Evolutionary conservation across 345 rosid genomes (phyloP), one percentile per base, ranked within the genome.

Genomic region (Boechera stricta): DNA sequence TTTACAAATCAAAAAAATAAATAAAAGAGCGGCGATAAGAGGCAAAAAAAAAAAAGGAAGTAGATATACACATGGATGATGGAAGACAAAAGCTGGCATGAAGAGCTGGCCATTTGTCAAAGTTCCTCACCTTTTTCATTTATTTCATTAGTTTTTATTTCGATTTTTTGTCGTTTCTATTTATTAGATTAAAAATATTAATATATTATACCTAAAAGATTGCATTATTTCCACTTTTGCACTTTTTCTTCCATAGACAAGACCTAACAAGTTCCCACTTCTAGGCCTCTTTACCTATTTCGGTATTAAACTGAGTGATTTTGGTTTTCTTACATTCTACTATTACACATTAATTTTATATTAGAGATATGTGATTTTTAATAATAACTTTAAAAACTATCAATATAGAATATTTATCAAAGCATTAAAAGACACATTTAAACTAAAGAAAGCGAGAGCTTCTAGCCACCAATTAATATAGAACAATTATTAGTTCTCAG

Each of bases 41-140:
- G 31, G 61, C 29, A 51, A 42, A 10, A n/a, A 11, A 44, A 42
- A 47, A 41, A 13, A 18, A 16, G 26, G 36, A 58, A 58, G 67
- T 7, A 66, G 62, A 75, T 59, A 45, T 38, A 72, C 73, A 78
- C 73, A 65, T 78, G 81, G 81, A 66, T 72, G 81, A 65, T 78
- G 72, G 81, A 52, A 49, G 81, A 78, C 81, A 66, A 72, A 66
- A 66, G 81, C 81, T 78, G 81, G 67, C 81, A 72, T 16, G 39
- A 66, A 56, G 73, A 72, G 81, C 81, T 78, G 81, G 64, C 77
- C 81, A 66, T 66, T 78, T 77, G 48, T 78, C 73, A 57, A 71
- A 58, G 60, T 72, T 72, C 63, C 67, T 73, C 57, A 59, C 77
- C 68, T 72, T 64, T 67, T 21, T 4, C 55, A 5, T 36, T 28